Percentiles rank a stretch among this genome's conserved stretches.
These are phyloP conservation scores for Zea mays DNA, from an alignment of 176 grass and related monocot genomes.

Conservation along the genomic window DNA sequence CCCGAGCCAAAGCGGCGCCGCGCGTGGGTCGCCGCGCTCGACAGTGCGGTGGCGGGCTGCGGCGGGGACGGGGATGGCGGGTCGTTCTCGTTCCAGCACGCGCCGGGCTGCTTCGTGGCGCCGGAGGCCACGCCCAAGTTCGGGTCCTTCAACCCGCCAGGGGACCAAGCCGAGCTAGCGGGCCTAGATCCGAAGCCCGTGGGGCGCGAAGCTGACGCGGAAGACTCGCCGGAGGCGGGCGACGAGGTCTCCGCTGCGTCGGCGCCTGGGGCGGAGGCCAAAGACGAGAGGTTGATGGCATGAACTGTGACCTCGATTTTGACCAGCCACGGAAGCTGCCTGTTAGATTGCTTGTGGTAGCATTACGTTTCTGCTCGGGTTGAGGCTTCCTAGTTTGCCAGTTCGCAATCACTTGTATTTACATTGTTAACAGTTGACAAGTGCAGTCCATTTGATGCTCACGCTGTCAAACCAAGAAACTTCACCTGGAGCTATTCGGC, in stretches of 20 bases:
- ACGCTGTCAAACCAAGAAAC: background rate
- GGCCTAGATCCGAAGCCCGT: background rate
- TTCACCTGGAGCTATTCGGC: background rate
- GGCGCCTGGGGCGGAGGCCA: background rate
- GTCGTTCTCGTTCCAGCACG: slow-evolving; percentile 74
- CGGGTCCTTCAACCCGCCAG: slow-evolving; percentile 67
- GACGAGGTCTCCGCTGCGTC: background rate
- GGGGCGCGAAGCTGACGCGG: background rate
- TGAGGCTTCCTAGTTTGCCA: too few species aligned
- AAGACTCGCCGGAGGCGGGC: background rate
- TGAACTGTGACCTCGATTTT: background rate
- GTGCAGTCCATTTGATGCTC: background rate
- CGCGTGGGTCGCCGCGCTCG: slow-evolving; percentile 60
- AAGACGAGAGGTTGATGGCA: slow-evolving; percentile 1
- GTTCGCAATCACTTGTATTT: background rate
- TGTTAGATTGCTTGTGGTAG: background rate
- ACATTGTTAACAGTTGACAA: background rate
- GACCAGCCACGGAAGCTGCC: background rate
- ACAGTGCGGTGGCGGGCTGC: slow-evolving; percentile 21
- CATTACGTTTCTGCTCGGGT: background rate
- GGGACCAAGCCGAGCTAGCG: background rate
- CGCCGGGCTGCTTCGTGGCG: slow-evolving; percentile 55
- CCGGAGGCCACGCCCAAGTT: slow-evolving; percentile 86
- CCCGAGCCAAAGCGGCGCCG: slow-evolving; percentile 64
- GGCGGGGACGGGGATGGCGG: slow-evolving; percentile 20